phyloP scores from a whole-genome alignment of 495 filamentous ascomycete genomes.

The Penicillium macrosclerotiorum region DNA sequence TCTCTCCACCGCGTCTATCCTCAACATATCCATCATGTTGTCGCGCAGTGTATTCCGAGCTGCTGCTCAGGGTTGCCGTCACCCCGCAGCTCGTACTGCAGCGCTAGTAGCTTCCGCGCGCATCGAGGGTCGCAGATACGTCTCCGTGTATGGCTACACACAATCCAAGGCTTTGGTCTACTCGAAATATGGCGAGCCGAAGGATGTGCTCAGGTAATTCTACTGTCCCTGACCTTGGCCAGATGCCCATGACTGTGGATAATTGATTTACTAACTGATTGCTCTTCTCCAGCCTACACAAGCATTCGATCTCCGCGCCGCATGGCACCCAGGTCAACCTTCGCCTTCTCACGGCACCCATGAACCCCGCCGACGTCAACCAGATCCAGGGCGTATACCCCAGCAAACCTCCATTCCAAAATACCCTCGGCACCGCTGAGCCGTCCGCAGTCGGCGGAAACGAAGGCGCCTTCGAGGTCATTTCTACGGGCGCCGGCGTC shows the following conservation, averaged over 20 bases:
- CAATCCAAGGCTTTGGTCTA: constrained; percentile 92
- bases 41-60: constrained; percentile 29
- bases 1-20: background rate
- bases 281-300: constrained; percentile 59
- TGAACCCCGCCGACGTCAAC: constrained; percentile 98
- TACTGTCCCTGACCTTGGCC: background rate
- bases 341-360: constrained; percentile 79
- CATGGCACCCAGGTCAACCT: constrained; percentile 61
- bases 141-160: constrained; percentile 93
- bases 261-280: background rate
- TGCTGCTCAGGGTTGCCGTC: constrained; percentile 15
- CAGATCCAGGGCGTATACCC: constrained; percentile 97
- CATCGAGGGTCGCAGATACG: constrained; percentile 30
- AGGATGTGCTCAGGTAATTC: constrained; percentile 69
- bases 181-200: constrained; percentile 78
- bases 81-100: constrained; percentile 11
- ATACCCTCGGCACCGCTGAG: constrained; percentile 65
- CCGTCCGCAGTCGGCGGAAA: constrained; percentile 82
- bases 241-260: background rate
- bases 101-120: constrained; percentile 14
- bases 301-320: constrained; percentile 73
- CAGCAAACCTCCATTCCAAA: constrained; percentile 70
- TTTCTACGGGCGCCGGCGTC: constrained; percentile 59
- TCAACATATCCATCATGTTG: constrained; percentile 28
- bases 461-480: constrained; percentile 87